phyloP scores from a whole-genome alignment of 345 rosid genomes.

The Atalantia buxifolia region DNA sequence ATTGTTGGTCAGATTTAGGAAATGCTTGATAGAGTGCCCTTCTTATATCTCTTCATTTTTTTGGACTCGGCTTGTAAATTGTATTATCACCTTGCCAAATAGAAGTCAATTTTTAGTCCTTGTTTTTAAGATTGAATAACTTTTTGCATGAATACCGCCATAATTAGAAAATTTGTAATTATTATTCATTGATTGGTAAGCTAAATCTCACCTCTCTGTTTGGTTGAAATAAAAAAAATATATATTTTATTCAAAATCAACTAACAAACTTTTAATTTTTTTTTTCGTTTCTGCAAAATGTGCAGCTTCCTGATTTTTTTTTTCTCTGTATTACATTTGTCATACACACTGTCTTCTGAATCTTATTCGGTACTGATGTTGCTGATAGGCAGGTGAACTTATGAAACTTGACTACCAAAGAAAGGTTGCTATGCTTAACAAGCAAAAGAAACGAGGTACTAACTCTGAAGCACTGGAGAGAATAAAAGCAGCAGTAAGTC shows the following conservation, averaged over 20 bases:
- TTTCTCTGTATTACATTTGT: neutral
- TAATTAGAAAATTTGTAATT: neutral
- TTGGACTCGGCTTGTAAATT: neutral
- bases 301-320: neutral
- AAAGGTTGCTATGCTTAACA: conserved; percentile 68
- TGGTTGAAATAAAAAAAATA: neutral
- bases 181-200: neutral
- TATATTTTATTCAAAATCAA: neutral
- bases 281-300: neutral
- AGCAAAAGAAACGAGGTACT: conserved; percentile 66
- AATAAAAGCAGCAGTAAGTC: conserved; percentile 84
- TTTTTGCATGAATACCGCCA: neutral
- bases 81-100: neutral
- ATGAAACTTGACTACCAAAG: conserved; percentile 90
- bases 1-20: neutral
- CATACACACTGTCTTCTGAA: neutral
- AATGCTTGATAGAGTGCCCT: neutral
- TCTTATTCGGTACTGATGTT: conserved; percentile 30
- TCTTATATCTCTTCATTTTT: neutral
- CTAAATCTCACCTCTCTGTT: neutral
- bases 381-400: conserved; percentile 74
- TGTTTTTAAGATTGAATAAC: neutral
- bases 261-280: neutral
- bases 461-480: conserved; percentile 82
- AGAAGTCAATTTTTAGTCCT: neutral